Conservation (phyloP, 2,329 filamentous ascomycete genomes). For the Knoxdaviesia proteae region DNA sequence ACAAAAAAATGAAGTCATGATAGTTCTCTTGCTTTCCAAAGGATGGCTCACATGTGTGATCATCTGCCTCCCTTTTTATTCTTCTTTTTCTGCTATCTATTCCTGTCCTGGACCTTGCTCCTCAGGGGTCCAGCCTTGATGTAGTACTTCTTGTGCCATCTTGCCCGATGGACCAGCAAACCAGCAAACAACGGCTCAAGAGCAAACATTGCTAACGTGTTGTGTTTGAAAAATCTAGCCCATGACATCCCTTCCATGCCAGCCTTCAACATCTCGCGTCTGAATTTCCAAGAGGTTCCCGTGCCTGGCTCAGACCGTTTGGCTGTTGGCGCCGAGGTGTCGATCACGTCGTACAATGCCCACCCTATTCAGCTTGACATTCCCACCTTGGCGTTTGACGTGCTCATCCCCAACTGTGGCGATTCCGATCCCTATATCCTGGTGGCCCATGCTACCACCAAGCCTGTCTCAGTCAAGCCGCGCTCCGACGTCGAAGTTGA, state of each 20-base stretch:
- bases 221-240: slow-evolving; percentile 23
- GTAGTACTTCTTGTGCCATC: slow-evolving; percentile 5
- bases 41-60: slow-evolving; percentile 3
- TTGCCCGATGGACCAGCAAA: too few species aligned
- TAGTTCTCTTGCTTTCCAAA: slow-evolving; percentile 3
- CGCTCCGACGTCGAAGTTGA: slow-evolving; percentile 45
- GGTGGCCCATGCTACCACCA: slow-evolving; percentile 56
- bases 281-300: slow-evolving; percentile 59
- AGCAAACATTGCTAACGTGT: slow-evolving; percentile 12
- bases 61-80: neutral
- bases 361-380: slow-evolving; percentile 61
- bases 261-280: slow-evolving; percentile 58
- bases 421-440: slow-evolving; percentile 51
- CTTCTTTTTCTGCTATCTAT: neutral
- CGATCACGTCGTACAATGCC: slow-evolving; percentile 49
- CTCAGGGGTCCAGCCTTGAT: neutral
- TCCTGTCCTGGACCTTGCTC: neutral
- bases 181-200: too few species aligned
- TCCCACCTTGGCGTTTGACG: slow-evolving; percentile 63
- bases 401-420: slow-evolving; percentile 67
- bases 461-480: slow-evolving; percentile 44
- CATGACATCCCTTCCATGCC: slow-evolving; percentile 58
- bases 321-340: slow-evolving; percentile 63
- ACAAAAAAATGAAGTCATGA: slow-evolving; percentile 9
- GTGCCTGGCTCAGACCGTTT: slow-evolving; percentile 24